Conservation (phyloP, 768 basidiomycete genomes). For the Mycena venus region DNA sequence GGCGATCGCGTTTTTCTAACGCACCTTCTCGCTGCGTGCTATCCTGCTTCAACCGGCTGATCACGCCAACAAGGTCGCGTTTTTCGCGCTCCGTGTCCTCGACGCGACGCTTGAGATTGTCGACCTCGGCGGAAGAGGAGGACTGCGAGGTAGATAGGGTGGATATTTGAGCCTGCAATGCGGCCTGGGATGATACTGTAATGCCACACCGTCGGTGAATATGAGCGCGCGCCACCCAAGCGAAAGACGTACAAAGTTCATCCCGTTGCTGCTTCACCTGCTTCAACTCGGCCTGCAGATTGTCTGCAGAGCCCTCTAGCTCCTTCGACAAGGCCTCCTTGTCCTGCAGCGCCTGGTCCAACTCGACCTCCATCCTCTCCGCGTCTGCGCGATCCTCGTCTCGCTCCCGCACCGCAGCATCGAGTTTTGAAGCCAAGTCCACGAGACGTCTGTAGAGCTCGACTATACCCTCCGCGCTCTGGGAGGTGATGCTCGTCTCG, state of each 20-base stretch:
- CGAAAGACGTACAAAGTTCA: slow-evolving; percentile 66
- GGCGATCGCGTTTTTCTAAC: slow-evolving; percentile 33
- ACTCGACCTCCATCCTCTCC: slow-evolving; percentile 83
- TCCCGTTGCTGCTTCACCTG: slow-evolving; percentile 73
- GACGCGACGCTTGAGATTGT: slow-evolving; percentile 68
- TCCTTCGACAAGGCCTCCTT: slow-evolving; percentile 73
- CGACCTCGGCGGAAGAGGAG: slow-evolving; percentile 73
- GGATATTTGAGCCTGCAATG: slow-evolving; percentile 68
- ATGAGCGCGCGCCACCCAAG: slow-evolving; percentile 22
- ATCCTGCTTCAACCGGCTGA: slow-evolving; percentile 87
- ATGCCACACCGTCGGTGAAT: slow-evolving; percentile 4
- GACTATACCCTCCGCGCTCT: slow-evolving; percentile 71
- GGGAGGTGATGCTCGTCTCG: slow-evolving; percentile 66
- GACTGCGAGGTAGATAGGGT: slow-evolving; percentile 70
- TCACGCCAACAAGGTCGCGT: slow-evolving; percentile 86
- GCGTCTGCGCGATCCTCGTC: slow-evolving; percentile 79
- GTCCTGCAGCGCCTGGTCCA: slow-evolving; percentile 89
- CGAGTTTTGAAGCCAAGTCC: slow-evolving; percentile 67
- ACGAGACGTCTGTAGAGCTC: slow-evolving; percentile 74
- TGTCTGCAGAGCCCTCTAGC: slow-evolving; percentile 65
- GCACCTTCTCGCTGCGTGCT: slow-evolving; percentile 80
- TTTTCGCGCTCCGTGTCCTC: slow-evolving; percentile 92
- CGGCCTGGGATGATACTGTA: slow-evolving; percentile 59
- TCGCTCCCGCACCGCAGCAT: slow-evolving; percentile 70
- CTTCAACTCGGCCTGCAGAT: slow-evolving; percentile 67